Base-by-base conservation (phyloP, 83 land plant species). In the Thuja plicata region DNA sequence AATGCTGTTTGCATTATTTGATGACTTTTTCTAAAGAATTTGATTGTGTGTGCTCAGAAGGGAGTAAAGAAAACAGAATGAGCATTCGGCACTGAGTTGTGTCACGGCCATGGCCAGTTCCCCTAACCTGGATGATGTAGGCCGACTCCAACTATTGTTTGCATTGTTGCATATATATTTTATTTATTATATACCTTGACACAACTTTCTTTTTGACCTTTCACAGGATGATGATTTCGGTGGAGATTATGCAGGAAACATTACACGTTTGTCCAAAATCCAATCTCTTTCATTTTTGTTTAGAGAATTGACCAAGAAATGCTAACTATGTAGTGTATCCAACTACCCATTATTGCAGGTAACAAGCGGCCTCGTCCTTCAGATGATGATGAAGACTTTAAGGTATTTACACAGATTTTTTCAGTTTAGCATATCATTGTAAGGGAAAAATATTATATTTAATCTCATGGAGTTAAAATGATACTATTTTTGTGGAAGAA, bases 361-460 rank as follows among this genome's bases (percentile, higher is more conserved):
- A 43, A 40, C 50, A 81, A 81, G 50, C 45, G 84, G 32, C 48
- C 84, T 81, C 84, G 84, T 43, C 30, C 35, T 1, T 1, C 43
- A 8, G 84, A 81, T 24, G 84, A 81, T 43, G 84, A 81, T 81
- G 84, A 81, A 81, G 84, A 81, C 48, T 81, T 81, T 27, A 81
- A 81, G 84, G 84, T 81, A 81, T 43, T 81, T 43, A 81, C 12
- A 41, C 84, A 43, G 1, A 2, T 43, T 17, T 37, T 40, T 81
- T 9, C 1, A 41, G 46, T 38, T 40, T 80, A 41, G 3, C 21
- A 80, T 80, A 43, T 80, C 84, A 40, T 80, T 48, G 50, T 48
- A 48, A 48, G 50, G 50, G 11, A 48, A 48, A 5, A 43, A 43
- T 43, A 43, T 43, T 43, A 43, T 43, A 43, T 43, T 3, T 43